Evolutionary conservation across 2,329 filamentous ascomycete genomes (phyloP).

Genomic region (Hypocrella siamensis): DNA sequence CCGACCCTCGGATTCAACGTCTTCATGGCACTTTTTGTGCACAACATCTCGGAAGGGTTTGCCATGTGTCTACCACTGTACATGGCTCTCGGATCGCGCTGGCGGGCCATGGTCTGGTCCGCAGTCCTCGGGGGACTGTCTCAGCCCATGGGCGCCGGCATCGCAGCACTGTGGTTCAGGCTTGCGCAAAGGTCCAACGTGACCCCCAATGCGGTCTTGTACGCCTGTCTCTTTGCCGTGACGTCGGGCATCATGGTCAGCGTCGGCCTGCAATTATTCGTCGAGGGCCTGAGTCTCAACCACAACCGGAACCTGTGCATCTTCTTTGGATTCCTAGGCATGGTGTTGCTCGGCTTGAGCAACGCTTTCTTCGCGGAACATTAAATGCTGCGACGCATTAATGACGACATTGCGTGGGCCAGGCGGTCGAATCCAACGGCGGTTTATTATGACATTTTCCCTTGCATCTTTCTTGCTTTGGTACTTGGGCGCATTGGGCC

Average conservation of each 20-base stretch:
- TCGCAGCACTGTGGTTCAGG: slow-evolving; percentile 78
- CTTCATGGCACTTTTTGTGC: slow-evolving; percentile 90
- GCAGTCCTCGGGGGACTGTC: slow-evolving; percentile 71
- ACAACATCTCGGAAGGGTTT: slow-evolving; percentile 97
- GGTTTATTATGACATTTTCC: too few relatives aligned
- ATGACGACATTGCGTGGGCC: too few relatives aligned
- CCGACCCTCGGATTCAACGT: slow-evolving; percentile 77
- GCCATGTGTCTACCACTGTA: slow-evolving; percentile 86
- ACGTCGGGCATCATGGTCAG: slow-evolving; percentile 94
- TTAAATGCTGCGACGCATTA: slow-evolving; percentile 7
- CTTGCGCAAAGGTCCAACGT: slow-evolving; percentile 39
- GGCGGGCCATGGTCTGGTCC: slow-evolving; percentile 72
- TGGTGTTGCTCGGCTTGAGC: slow-evolving; percentile 74
- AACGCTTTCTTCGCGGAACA: slow-evolving; percentile 60
- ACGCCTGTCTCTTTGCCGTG: slow-evolving; percentile 71
- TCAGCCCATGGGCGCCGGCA: slow-evolving; percentile 71
- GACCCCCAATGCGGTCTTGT: slow-evolving; percentile 39
- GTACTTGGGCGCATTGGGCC: too few relatives aligned
- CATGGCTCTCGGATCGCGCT: slow-evolving; percentile 68
- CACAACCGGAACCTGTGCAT: slow-evolving; percentile 67
- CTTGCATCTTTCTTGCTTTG: too few relatives aligned
- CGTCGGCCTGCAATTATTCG: slow-evolving; percentile 78
- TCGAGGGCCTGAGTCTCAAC: slow-evolving; percentile 69
- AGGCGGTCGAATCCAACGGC: too few relatives aligned
- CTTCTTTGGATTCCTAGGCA: slow-evolving; percentile 68